Conservation (phyloP, 2,329 filamentous ascomycete genomes). For the Aureobasidium lini region DNA sequence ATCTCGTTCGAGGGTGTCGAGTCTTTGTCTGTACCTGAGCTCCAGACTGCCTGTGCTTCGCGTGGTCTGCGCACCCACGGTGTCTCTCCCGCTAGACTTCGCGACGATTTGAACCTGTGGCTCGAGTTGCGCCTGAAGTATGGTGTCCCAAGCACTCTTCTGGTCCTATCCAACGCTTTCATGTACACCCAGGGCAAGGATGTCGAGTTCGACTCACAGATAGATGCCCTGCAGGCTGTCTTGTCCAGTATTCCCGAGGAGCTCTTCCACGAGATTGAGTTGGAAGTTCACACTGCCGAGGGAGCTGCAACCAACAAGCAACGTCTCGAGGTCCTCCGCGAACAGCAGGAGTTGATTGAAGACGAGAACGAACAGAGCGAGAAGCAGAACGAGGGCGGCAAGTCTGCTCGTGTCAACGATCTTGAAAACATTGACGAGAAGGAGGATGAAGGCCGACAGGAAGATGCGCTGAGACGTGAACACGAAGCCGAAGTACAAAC, state of each 20-base stretch:
- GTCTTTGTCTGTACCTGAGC: constrained; percentile 82
- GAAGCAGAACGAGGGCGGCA: constrained; percentile 65
- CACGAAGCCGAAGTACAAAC: constrained; percentile 20
- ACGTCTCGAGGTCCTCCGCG: constrained; percentile 93
- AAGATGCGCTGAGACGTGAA: constrained; percentile 22
- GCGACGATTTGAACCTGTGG: constrained; percentile 89
- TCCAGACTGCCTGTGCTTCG: constrained; percentile 85
- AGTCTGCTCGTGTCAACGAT: constrained; percentile 50
- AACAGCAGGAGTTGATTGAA: constrained; percentile 95
- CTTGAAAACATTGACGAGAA: constrained; percentile 92
- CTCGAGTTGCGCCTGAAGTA: constrained; percentile 87
- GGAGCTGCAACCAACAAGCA: constrained; percentile 98
- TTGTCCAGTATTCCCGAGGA: constrained; percentile 94
- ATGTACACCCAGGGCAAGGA: constrained; percentile 89
- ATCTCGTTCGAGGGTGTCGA: constrained; percentile 93
- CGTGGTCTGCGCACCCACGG: constrained; percentile 90
- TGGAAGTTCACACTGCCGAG: constrained; percentile 94
- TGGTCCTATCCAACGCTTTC: constrained; percentile 95
- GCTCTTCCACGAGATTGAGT: constrained; percentile 97
- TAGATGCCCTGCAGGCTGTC: constrained; percentile 87
- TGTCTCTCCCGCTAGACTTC: constrained; percentile 77
- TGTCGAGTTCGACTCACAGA: constrained; percentile 75
- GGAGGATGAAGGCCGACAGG: constrained; percentile 50
- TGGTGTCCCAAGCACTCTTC: constrained; percentile 88
- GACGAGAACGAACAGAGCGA: constrained; percentile 93